A percentile compares a stretch with the other conserved stretches of the same genome.
Conservation (phyloP, 768 basidiomycete genomes). For the Dendrothele bispora region DNA sequence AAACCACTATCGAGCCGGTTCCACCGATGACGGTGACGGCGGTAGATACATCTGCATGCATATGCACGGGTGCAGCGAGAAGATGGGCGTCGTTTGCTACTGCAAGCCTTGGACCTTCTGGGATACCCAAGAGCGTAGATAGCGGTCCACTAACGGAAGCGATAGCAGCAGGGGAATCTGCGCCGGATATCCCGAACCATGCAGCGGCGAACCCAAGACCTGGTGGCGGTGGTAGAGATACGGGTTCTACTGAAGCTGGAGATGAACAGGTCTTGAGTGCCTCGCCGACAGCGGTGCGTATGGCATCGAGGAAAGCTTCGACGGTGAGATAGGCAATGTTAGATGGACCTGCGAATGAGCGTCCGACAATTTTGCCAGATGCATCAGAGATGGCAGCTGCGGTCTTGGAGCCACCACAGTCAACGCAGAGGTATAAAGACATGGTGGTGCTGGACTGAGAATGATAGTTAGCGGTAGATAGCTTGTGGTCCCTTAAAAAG, state of each 20-base stretch:
- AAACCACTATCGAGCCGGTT: slow-evolving; percentile 77
- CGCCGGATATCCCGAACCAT: slow-evolving; percentile 84
- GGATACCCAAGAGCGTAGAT: slow-evolving; percentile 57
- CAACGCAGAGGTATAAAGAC: slow-evolving; percentile 77
- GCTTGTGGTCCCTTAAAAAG: background rate
- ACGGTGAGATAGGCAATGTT: slow-evolving; percentile 81
- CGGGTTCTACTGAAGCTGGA: slow-evolving; percentile 33
- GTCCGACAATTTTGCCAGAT: slow-evolving; percentile 61
- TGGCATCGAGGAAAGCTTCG: slow-evolving; percentile 54
- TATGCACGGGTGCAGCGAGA: slow-evolving; percentile 74
- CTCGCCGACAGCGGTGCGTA: slow-evolving; percentile 49
- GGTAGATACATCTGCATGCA: slow-evolving; percentile 55
- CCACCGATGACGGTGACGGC: slow-evolving; percentile 79
- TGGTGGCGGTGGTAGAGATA: slow-evolving; percentile 30
- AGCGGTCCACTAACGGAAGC: slow-evolving; percentile 54
- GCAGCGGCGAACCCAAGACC: slow-evolving; percentile 57
- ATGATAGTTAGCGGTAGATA: background rate
- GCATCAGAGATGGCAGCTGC: slow-evolving; percentile 65
- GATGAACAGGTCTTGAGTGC: slow-evolving; percentile 52
- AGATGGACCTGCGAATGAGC: slow-evolving; percentile 74
- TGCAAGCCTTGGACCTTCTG: slow-evolving; percentile 48
- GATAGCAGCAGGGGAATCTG: slow-evolving; percentile 69
- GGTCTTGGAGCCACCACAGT: slow-evolving; percentile 91
- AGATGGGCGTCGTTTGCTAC: slow-evolving; percentile 85
- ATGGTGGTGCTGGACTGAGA: slow-evolving; percentile 24